A percentile compares a stretch with the other conserved stretches of the same genome.
Evolutionary conservation across 768 basidiomycete species (phyloP).

Genomic region (Tricholoma sp.): DNA sequence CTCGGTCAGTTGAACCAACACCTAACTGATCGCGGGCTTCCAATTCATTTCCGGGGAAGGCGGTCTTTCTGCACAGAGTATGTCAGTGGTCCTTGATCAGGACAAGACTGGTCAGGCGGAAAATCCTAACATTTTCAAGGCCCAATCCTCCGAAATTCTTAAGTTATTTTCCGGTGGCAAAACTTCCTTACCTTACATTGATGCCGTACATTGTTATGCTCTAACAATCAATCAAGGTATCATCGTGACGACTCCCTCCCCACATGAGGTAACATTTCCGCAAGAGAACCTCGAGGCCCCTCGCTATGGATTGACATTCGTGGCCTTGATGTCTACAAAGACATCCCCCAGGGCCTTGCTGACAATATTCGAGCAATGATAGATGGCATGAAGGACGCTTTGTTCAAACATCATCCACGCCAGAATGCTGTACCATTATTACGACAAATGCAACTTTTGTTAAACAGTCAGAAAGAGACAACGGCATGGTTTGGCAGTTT

Average conservation of each 20-base stretch:
- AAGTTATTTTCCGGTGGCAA: background rate
- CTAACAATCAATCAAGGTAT: background rate
- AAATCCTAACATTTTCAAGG: background rate
- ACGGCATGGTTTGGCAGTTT: too few relatives aligned
- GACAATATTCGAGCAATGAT: background rate
- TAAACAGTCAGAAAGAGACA: too few relatives aligned
- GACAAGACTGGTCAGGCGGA: background rate
- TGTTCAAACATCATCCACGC: background rate
- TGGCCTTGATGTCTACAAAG: constrained; percentile 4
- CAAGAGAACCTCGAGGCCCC: constrained; percentile 10
- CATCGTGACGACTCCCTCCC: too few relatives aligned
- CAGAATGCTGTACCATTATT: too few relatives aligned
- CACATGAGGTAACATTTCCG: background rate
- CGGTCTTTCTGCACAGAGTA: background rate
- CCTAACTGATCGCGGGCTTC: too few relatives aligned
- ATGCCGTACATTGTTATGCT: constrained; percentile 15
- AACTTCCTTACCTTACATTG: constrained; percentile 13
- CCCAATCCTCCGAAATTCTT: background rate
- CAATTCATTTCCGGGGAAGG: too few relatives aligned
- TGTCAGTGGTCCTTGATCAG: background rate
- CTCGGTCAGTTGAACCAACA: too few relatives aligned
- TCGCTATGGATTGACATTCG: constrained; percentile 13
- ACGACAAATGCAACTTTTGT: too few relatives aligned
- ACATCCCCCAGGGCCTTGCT: background rate
- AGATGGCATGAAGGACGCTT: background rate